Percentiles rank a stretch among this genome's conserved stretches.
phyloP scores from a whole-genome alignment of 495 filamentous ascomycete species.

The Geopyxis carbonaria region DNA sequence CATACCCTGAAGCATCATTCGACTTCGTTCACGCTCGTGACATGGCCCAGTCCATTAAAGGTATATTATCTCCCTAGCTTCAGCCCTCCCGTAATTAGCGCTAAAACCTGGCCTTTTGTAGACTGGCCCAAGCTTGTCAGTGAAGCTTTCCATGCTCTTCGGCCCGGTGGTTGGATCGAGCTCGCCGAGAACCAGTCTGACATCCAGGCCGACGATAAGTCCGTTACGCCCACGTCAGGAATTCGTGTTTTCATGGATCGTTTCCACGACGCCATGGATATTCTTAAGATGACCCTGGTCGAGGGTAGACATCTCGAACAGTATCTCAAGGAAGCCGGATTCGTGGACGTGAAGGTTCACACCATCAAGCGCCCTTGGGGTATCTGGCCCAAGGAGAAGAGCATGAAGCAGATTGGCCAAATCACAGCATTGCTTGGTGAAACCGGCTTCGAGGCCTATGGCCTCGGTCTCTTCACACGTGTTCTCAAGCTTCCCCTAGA shows the following conservation, averaged over 20 bases:
- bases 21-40: slow-evolving; percentile 30
- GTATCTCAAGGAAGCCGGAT: background rate
- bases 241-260: too few relatives aligned
- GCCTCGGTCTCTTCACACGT: background rate
- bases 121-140: slow-evolving; percentile 34
- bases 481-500: background rate
- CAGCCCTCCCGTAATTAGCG: too few relatives aligned
- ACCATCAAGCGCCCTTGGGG: slow-evolving; percentile 1
- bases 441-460: slow-evolving; percentile 2
- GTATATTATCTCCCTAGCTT: too few relatives aligned
- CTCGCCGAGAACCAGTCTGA: too few relatives aligned
- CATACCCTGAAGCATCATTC: slow-evolving; percentile 20
- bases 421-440: background rate
- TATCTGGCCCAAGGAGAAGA: slow-evolving; percentile 2
- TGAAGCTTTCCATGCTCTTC: slow-evolving; percentile 24
- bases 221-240: too few relatives aligned
- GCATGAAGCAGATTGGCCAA: background rate
- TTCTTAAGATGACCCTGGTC: too few relatives aligned
- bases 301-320: too few relatives aligned
- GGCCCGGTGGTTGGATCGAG: slow-evolving; percentile 1
- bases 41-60: too few relatives aligned
- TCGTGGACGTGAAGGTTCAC: background rate
- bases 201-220: too few relatives aligned
- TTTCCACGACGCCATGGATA: too few relatives aligned
- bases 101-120: slow-evolving; percentile 33